Base-by-base conservation (phyloP, 2,329 filamentous ascomycete genomes). In the Xylaria digitata region DNA sequence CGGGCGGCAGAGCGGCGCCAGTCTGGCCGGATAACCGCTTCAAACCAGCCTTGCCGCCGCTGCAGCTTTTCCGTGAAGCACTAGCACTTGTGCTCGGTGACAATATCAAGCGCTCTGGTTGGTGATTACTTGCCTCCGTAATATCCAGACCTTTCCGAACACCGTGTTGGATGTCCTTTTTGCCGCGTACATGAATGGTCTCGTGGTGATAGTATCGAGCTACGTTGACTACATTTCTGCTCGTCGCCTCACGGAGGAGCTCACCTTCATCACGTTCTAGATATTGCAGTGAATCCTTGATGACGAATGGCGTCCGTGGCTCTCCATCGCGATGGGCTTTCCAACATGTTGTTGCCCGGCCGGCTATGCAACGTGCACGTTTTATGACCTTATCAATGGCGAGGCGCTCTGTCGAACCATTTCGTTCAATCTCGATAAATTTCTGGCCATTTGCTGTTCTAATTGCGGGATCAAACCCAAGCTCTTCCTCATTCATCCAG, bases 221-320 rank as follows among this genome's bases (percentile, higher is more conserved):
- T 17, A 84, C 73, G 50, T 83, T 80, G 0, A 77, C 56, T 3
- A 81, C 78, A 0, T 68, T 74, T 66, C 78, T 78, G 1, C 74
- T 53, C 7, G 76, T 81, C 45, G 77, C 80, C 62, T 82, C 75
- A 7, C 59, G 55, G 6, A 84, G 65, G 34, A 84, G 61, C 15
- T 79, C 69, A 37, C 81, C 81, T 70, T 84, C 81, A 1, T 78
- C 75, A 8, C 78, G 78, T 59, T 83, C 78, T 4, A 69, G 68
- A 61, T 78, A 81, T 60, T 84, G 79, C 80, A 78, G 84, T 3
- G 77, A 82, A 66, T 83, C 79, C 67, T 85, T 85, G 61, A 84
- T 76, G n/a, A 84, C 77, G 69, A 84, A 74, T 3, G 72, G 74
- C 26, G 56, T 74, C 32, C 72, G 15, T n/a, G 69, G 65, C 45